Conservation (phyloP, 2,329 filamentous ascomycete species). For the Alternaria sp. region DNA sequence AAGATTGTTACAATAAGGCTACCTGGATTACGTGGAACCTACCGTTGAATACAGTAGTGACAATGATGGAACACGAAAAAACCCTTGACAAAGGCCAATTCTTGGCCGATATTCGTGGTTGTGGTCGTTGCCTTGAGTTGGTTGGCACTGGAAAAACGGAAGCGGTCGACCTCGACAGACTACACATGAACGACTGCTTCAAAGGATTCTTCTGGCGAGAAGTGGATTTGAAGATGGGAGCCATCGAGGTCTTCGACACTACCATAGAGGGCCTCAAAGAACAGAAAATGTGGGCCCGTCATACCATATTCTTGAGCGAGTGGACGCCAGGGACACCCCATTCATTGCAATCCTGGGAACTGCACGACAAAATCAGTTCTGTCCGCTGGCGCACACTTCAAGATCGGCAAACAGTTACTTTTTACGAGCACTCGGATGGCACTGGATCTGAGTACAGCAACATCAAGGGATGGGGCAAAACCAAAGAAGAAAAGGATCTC, state of each 20-base stretch:
- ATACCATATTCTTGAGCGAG: background rate
- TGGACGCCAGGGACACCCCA: background rate
- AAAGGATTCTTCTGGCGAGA: conserved; percentile 3
- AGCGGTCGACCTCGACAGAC: background rate
- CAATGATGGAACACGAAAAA: background rate
- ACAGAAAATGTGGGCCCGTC: background rate
- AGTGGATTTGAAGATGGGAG: conserved; percentile 1
- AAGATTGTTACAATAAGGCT: background rate
- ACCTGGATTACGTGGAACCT: background rate
- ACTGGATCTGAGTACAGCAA: background rate
- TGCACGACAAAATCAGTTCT: background rate
- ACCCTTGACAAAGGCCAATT: background rate
- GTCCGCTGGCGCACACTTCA: background rate
- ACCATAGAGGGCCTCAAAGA: accelerated
- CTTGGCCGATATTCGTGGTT: background rate
- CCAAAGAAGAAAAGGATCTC: background rate
- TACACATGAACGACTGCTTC: background rate
- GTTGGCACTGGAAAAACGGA: conserved; percentile 1
- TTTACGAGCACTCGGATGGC: background rate
- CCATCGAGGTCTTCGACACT: background rate
- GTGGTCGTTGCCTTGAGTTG: background rate
- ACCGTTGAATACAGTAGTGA: background rate
- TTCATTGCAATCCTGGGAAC: background rate
- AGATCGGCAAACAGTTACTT: background rate
- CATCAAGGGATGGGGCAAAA: background rate